Base-by-base conservation (phyloP, 2,329 filamentous ascomycete genomes). In the Hypoxylon sp. region DNA sequence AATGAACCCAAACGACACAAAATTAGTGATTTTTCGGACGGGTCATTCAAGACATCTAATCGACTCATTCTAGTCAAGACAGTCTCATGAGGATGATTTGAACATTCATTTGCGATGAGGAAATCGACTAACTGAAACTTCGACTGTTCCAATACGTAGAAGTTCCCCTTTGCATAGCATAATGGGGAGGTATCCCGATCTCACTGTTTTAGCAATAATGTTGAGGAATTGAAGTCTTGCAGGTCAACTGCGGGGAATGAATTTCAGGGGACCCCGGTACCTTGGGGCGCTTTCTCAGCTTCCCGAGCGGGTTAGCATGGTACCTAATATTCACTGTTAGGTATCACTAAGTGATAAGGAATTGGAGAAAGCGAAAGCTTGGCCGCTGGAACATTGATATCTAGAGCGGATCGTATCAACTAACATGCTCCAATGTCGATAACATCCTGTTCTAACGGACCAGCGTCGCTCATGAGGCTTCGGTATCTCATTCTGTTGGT, bases 341-440 rank as follows among this genome's bases (percentile, higher is more conserved):
- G n/a, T 10, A 50, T 38, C 56, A 53, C 50, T 28, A 51, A 66
- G 59, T 45, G 68, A 70, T 71, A 69, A 69, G 63, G 45, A 67
- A 60, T 67, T 69, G 68, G 66, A 64, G 68, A 64, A 65, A 36
- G 49, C 68, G 68, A 64, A 65, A 36, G 49, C 68, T 69, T 71
- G 65, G 68, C 63, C n/a, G 10, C 25, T 56, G 55, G 41, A 63
- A 68, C 53, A 21, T 62, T 23, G 21, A 21, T 50, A 63, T 64
- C 23, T 2, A n/a, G n/a, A n/a, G n/a, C n/a, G n/a, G n/a, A n/a
- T n/a, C 7, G 50, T 2, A 41, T 13, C 19, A 30, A n/a, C 3
- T 49, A n/a, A 17, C 13, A 64, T 64, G 61, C 13, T 62, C 19
- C 46, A 38, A 70, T 68, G 67, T 56, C 49, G 17, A 65, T 17